Evolutionary conservation across 768 basidiomycete species (phyloP).

Genomic region (Lactarius sp.): DNA sequence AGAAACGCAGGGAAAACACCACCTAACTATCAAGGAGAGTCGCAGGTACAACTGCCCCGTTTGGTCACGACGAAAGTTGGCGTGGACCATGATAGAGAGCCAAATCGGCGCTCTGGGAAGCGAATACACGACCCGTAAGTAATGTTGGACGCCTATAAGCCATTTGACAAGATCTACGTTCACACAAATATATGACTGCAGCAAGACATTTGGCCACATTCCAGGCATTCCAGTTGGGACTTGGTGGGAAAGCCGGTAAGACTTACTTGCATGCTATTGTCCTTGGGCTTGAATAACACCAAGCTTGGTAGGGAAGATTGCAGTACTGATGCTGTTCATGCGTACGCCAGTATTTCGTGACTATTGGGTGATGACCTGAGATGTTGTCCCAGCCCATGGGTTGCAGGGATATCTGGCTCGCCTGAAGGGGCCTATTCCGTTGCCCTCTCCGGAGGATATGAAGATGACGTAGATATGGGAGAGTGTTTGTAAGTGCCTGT

Average conservation of each 20-base stretch:
- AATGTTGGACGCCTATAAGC: slow-evolving; percentile 27
- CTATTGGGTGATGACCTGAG: background rate
- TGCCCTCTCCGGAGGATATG: slow-evolving; percentile 85
- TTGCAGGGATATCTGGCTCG: slow-evolving; percentile 73
- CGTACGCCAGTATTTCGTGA: slow-evolving; percentile 45
- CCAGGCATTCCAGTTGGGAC: slow-evolving; percentile 75
- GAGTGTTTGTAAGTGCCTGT: slow-evolving; percentile 66
- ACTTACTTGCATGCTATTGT: slow-evolving; percentile 24
- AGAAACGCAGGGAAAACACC: slow-evolving; percentile 53
- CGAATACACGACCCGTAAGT: slow-evolving; percentile 50
- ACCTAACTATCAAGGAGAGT: slow-evolving; percentile 48
- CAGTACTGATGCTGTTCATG: slow-evolving; percentile 76
- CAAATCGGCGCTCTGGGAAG: slow-evolving; percentile 28
- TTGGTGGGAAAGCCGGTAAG: slow-evolving; percentile 71
- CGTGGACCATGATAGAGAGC: slow-evolving; percentile 28
- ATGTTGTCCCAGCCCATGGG: slow-evolving; percentile 55
- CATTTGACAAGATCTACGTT: background rate
- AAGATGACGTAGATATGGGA: slow-evolving; percentile 78
- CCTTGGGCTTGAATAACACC: slow-evolving; percentile 1
- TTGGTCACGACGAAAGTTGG: slow-evolving; percentile 24
- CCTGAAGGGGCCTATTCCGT: slow-evolving; percentile 75
- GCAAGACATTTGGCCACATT: slow-evolving; percentile 76
- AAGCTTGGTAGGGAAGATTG: slow-evolving; percentile 51
- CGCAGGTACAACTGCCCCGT: slow-evolving; percentile 17
- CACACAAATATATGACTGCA: slow-evolving; percentile 28